Conservation (phyloP, 805 yeast genomes). For the Ogataea neopini region DNA sequence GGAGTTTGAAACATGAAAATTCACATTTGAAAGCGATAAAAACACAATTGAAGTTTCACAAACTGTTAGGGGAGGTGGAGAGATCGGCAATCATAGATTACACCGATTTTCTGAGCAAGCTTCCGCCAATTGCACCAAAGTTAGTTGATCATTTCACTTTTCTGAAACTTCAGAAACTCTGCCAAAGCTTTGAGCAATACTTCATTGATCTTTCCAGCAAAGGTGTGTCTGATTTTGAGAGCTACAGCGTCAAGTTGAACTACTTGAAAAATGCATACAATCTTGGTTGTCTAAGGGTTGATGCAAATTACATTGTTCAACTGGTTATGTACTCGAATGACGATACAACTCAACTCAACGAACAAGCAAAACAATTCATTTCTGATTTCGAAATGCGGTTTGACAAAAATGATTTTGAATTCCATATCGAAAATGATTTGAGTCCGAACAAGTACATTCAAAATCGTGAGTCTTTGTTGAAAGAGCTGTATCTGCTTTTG, state of each 20-base stretch:
- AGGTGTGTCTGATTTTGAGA: slow-evolving; percentile 7
- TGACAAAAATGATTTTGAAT: slow-evolving; percentile 5
- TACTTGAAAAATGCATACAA: slow-evolving; percentile 8
- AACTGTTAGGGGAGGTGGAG: slow-evolving; percentile 11
- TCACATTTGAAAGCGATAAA: slow-evolving; percentile 17
- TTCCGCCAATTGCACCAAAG: slow-evolving; percentile 4
- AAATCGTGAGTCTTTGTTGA: slow-evolving; percentile 8
- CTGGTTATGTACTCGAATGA: slow-evolving; percentile 9
- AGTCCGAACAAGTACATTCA: slow-evolving; percentile 6
- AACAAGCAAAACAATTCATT: slow-evolving; percentile 5
- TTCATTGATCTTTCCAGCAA: not conserved
- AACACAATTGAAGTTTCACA: slow-evolving; percentile 12
- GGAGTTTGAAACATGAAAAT: slow-evolving; percentile 20
- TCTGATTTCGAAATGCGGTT: slow-evolving; percentile 7
- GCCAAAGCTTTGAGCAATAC: slow-evolving; percentile 8
- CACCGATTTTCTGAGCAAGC: not conserved
- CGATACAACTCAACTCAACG: not conserved
- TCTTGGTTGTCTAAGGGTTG: slow-evolving; percentile 5
- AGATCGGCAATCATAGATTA: slow-evolving; percentile 13
- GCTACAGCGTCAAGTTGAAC: slow-evolving; percentile 11
- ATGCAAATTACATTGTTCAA: slow-evolving; percentile 9
- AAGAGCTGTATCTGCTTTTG: not conserved
- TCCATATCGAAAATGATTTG: slow-evolving; percentile 3
- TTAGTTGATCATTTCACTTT: slow-evolving; percentile 10
- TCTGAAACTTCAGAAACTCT: slow-evolving; percentile 12